Evolutionary conservation across 1,284 basidiomycete genomes (phyloP).

Genomic region (Porodaedalea pini): DNA sequence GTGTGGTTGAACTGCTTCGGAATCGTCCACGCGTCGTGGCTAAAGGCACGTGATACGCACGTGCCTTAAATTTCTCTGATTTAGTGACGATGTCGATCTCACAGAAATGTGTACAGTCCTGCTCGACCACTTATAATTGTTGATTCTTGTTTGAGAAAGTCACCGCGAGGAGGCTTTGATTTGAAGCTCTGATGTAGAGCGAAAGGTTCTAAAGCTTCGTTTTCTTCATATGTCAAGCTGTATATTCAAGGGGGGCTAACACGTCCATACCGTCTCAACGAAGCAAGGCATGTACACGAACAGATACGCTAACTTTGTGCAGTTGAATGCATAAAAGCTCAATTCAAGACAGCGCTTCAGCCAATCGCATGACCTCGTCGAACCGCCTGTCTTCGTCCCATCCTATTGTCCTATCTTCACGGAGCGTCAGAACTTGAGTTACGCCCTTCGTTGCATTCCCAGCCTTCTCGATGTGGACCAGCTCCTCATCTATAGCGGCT

Average conservation of each 20-base stretch:
- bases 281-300: too few species aligned
- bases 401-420: constrained; percentile 45
- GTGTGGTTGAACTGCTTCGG: too few species aligned
- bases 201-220: too few species aligned
- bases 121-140: background rate
- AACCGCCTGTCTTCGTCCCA: constrained; percentile 54
- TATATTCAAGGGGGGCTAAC: too few species aligned
- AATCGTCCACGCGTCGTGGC: background rate
- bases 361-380: constrained; percentile 41
- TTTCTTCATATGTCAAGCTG: too few species aligned
- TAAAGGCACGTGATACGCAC: background rate
- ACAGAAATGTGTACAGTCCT: background rate
- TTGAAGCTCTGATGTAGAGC: too few species aligned
- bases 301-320: too few species aligned
- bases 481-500: constrained; percentile 41
- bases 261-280: too few species aligned
- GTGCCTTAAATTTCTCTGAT: background rate
- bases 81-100: background rate
- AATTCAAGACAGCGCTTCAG: constrained; percentile 26
- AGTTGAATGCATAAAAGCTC: background rate
- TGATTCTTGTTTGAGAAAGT: background rate
- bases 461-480: constrained; percentile 35
- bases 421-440: constrained; percentile 46
- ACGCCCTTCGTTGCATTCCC: constrained; percentile 31
- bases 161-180: too few species aligned